These are phyloP conservation scores for Clavaria fumosa DNA, from an alignment of 768 basidiomycete genomes.

Conservation along the genomic window DNA sequence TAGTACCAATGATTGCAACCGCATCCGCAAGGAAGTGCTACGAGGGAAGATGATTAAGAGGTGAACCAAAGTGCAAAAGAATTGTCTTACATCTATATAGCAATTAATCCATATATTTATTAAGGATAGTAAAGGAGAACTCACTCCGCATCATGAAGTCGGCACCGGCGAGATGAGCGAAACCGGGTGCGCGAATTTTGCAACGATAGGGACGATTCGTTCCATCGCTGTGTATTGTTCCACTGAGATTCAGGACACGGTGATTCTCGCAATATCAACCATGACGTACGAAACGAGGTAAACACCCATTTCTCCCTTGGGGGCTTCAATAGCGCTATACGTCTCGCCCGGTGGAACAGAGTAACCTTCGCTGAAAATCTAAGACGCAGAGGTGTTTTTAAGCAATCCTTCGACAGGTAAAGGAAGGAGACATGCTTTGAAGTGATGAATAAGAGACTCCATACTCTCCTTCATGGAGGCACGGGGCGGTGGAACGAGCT, in stretches of 20 bases:
- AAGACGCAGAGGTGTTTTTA: constrained; percentile 1
- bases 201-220: constrained; percentile 93
- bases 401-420: not conserved
- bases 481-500: constrained; percentile 89
- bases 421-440: constrained; percentile 45
- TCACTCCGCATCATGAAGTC: constrained; percentile 97
- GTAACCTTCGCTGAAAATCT: constrained; percentile 95
- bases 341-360: constrained; percentile 94
- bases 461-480: constrained; percentile 99
- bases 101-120: constrained; percentile 5
- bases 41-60: constrained; percentile 11
- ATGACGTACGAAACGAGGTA: constrained; percentile 81
- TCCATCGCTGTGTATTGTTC: constrained; percentile 62
- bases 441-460: constrained; percentile 96
- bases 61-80: too few species aligned
- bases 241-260: not conserved
- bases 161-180: constrained; percentile 87
- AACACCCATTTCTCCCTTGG: constrained; percentile 98
- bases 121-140: constrained; percentile 13
- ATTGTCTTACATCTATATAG: constrained; percentile 31
- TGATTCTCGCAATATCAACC: not conserved
- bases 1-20: constrained; percentile 94
- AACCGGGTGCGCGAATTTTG: constrained; percentile 93
- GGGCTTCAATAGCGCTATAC: constrained; percentile 94
- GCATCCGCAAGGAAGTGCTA: constrained; percentile 87